phyloP scores from a whole-genome alignment of 176 grass and related monocot genomes.

The Stipa capillata region DNA sequence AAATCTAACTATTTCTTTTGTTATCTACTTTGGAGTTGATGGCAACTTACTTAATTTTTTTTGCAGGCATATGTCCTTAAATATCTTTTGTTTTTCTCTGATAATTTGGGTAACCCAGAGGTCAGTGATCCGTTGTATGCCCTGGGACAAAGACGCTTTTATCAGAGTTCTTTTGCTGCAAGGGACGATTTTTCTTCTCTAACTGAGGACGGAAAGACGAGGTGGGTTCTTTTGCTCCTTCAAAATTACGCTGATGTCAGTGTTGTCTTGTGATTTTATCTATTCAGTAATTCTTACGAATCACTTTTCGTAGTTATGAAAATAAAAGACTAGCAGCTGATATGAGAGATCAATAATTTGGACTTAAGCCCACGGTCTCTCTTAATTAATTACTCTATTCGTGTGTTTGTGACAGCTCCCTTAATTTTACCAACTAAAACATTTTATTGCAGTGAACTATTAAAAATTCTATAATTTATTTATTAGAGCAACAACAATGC shows the following conservation, averaged over 20 bases:
- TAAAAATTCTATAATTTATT: background rate
- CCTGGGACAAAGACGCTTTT: slow-evolving; percentile 51
- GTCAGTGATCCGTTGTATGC: slow-evolving; percentile 36
- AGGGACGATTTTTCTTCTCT: slow-evolving; percentile 75
- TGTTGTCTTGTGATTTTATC: slow-evolving; percentile 1
- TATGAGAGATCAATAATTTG: background rate
- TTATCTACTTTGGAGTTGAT: slow-evolving; percentile 1
- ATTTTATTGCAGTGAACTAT: background rate
- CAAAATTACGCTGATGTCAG: background rate
- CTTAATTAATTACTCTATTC: background rate
- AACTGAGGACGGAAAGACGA: slow-evolving; percentile 77
- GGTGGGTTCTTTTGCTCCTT: slow-evolving; percentile 53
- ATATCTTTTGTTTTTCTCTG: slow-evolving; percentile 86
- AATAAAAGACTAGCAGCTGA: background rate
- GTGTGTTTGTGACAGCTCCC: background rate
- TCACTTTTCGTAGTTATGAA: background rate
- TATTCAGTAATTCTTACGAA: background rate
- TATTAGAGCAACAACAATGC: background rate
- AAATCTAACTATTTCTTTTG: background rate
- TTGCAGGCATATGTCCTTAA: slow-evolving; percentile 97
- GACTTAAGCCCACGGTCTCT: background rate
- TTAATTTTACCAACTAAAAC: background rate
- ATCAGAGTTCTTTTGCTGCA: slow-evolving; percentile 41
- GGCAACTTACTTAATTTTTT: slow-evolving; percentile 22
- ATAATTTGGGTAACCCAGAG: slow-evolving; percentile 67